phyloP scores from a whole-genome alignment of 106 monocot genomes.

The Narthecium ossifragum region DNA sequence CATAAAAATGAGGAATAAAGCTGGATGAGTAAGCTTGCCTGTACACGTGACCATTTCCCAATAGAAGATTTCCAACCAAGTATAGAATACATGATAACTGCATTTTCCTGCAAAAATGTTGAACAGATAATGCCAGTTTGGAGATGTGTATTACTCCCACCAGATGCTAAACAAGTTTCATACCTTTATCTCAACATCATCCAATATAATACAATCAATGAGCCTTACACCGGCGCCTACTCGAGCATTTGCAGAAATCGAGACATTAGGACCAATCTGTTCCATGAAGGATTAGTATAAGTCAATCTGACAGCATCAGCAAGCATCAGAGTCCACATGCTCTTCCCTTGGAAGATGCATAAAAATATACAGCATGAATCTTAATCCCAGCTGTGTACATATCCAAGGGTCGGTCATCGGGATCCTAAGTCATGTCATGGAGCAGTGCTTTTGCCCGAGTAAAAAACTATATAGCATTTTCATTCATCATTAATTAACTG shows the following conservation, averaged over 20 bases:
- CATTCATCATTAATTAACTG: too few species aligned
- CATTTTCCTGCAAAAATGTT: slow-evolving; percentile 67
- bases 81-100: slow-evolving; percentile 84
- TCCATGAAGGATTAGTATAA: slow-evolving; percentile 13
- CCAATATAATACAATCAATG: slow-evolving; percentile 87
- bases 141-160: too few species aligned
- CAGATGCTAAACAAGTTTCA: too few species aligned
- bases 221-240: slow-evolving; percentile 91
- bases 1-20: too few species aligned
- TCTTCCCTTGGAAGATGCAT: too few species aligned
- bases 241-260: slow-evolving; percentile 97
- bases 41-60: slow-evolving; percentile 95
- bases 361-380: too few species aligned
- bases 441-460: too few species aligned
- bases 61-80: slow-evolving; percentile 91
- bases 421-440: too few species aligned
- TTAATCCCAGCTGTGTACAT: too few species aligned
- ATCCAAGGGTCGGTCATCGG: too few species aligned
- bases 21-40: slow-evolving; percentile 40
- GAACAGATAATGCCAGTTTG: slow-evolving; percentile 3
- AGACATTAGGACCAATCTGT: slow-evolving; percentile 98
- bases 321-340: not conserved
- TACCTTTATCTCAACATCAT: slow-evolving; percentile 97
- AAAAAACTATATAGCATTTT: too few species aligned
- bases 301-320: not conserved